Base-by-base conservation (phyloP, 768 basidiomycete species). In the Hirschioporus abietinus region DNA sequence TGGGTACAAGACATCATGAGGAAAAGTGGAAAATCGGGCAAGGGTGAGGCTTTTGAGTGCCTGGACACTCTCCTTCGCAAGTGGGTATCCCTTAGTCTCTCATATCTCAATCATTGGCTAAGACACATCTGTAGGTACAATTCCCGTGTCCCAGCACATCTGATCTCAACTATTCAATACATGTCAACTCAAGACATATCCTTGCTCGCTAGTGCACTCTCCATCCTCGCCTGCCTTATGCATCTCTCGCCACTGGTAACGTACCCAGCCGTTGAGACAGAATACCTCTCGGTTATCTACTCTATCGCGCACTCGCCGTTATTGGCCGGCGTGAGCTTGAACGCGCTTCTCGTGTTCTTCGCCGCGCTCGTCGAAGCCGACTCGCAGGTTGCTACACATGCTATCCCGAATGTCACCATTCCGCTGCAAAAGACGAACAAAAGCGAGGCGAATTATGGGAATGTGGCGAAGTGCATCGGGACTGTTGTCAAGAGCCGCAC, bases 1-100 rank as follows among this genome's bases (percentile, higher is more conserved):
- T 94, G 92, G 87, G 79, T 91, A 23, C 83, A 92, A 74, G 81
- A 82, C 7, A 74, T 97, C 25, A 75, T 96, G 68, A 87, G 85
- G 77, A 93, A 89, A 78, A 92, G 89, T 68, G 91, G 92, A 61
- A 81, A 93, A 34, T n/a, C n/a, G n/a, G n/a, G n/a, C n/a, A n/a
- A n/a, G n/a, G n/a, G n/a, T n/a, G n/a, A n/a, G n/a, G n/a, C n/a
- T n/a, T n/a, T n/a, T n/a, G n/a, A n/a, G n/a, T n/a, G n/a, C n/a
- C n/a, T n/a, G n/a, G n/a, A n/a, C n/a, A n/a, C n/a, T n/a, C n/a
- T n/a, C n/a, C n/a, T n/a, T n/a, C n/a, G n/a, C n/a, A n/a, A n/a
- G n/a, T n/a, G n/a, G n/a, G n/a, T n/a, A n/a, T n/a, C n/a, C n/a
- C n/a, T n/a, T n/a, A n/a, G n/a, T n/a, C n/a, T n/a, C n/a, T n/a